phyloP scores from a whole-genome alignment of 73 alveolate species.

The Urostyla sp. region DNA sequence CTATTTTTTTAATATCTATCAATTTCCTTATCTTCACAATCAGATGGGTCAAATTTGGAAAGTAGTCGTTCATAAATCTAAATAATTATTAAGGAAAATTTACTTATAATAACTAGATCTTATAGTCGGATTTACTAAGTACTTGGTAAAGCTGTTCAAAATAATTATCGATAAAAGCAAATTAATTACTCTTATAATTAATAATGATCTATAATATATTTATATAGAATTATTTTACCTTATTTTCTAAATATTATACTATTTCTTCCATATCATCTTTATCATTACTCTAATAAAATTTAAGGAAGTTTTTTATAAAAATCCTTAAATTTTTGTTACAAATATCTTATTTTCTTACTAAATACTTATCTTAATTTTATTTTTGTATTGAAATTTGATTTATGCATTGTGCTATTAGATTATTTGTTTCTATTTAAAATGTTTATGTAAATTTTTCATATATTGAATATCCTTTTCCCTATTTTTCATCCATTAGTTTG shows the following conservation, averaged over 20 bases:
- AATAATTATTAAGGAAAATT: neutral
- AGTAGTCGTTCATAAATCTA: conserved; percentile 19
- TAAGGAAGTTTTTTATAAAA: conserved; percentile 41
- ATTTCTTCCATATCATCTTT: conserved; percentile 42
- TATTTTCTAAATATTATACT: conserved; percentile 10
- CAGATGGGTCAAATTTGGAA: too few relatives aligned
- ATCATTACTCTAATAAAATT: conserved; percentile 12
- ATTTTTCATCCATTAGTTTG: conserved; percentile 34
- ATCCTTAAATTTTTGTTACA: conserved; percentile 30
- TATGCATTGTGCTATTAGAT: conserved; percentile 37
- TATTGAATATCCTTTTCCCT: conserved; percentile 50
- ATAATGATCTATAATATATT: too few relatives aligned
- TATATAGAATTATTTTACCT: conserved; percentile 5
- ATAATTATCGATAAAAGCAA: conserved; percentile 16
- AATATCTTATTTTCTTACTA: conserved; percentile 45
- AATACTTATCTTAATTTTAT: neutral
- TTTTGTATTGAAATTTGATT: conserved; percentile 30
- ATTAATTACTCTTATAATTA: conserved; percentile 22
- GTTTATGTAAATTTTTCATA: conserved; percentile 53
- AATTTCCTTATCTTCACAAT: too few relatives aligned
- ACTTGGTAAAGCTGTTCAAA: conserved; percentile 30
- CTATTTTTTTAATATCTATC: too few relatives aligned
- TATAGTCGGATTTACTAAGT: neutral
- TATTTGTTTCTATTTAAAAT: conserved; percentile 56
- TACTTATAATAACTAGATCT: neutral